phyloP scores from a whole-genome alignment of 2,329 filamentous ascomycete species.

The Furcasterigmium furcatum region DNA sequence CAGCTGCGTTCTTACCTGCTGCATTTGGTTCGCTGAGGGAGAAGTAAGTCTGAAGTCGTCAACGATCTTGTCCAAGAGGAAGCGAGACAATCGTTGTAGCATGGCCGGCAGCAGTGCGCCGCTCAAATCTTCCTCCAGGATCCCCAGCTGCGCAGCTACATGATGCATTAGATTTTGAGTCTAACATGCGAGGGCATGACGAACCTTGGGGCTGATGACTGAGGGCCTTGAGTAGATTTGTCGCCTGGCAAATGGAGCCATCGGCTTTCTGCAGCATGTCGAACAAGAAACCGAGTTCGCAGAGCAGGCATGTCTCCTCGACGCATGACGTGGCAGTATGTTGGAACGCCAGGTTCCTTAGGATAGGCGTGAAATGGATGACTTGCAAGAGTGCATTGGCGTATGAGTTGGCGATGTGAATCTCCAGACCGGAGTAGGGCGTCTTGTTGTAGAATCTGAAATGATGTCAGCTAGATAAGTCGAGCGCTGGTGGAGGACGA shows the following conservation, averaged over 20 bases:
- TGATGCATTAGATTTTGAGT: slow-evolving; percentile 15
- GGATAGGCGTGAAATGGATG: slow-evolving; percentile 82
- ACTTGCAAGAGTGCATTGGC: slow-evolving; percentile 90
- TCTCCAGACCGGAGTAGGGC: slow-evolving; percentile 85
- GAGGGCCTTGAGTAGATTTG: slow-evolving; percentile 88
- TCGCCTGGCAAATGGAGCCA: slow-evolving; percentile 92
- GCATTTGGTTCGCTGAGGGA: slow-evolving; percentile 61
- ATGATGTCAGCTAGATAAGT: neutral
- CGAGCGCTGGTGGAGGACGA: neutral
- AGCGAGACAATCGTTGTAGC: slow-evolving; percentile 82
- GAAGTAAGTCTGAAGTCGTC: slow-evolving; percentile 71
- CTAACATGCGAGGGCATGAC: slow-evolving; percentile 8
- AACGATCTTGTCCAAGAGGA: slow-evolving; percentile 77
- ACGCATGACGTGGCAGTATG: slow-evolving; percentile 86
- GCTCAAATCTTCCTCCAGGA: slow-evolving; percentile 80
- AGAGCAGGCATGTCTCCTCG: slow-evolving; percentile 80
- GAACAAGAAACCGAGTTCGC: slow-evolving; percentile 91
- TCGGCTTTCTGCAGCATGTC: slow-evolving; percentile 98
- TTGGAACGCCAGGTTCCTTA: slow-evolving; percentile 83
- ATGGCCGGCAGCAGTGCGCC: slow-evolving; percentile 73
- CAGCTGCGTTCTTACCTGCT: slow-evolving; percentile 49
- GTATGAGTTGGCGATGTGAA: slow-evolving; percentile 95
- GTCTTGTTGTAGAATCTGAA: slow-evolving; percentile 91
- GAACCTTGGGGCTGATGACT: slow-evolving; percentile 74
- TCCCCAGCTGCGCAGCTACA: slow-evolving; percentile 66